Evolutionary conservation across 2,329 filamentous ascomycete species (phyloP), one percentile per base, ranked within the genome.

Genomic region (Coleophoma cylindrospora): DNA sequence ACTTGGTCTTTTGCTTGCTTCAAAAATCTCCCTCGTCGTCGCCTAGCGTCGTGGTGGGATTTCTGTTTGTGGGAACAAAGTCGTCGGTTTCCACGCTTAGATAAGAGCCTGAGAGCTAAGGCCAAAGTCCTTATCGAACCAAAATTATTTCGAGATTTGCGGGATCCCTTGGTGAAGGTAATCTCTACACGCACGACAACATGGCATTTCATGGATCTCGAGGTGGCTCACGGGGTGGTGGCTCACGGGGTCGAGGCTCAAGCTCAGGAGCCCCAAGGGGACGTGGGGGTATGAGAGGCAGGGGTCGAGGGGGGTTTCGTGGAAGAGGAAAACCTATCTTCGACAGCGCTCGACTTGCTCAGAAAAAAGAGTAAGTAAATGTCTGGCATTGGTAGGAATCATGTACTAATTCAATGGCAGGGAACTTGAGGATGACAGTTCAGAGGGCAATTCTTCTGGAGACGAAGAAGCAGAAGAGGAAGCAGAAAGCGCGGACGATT

Each of bases 271-370:
- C 43, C 34, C 37, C 45, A 37, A 50, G 57, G 51, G 58, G 58
- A 27, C 59, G 60, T 19, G 55, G 49, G 14, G 63, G 64, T n/a
- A 52, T 53, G 32, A 52, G 59, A 57, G 59, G 63, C 41, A 51
- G 54, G 11, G 53, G 54, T 43, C 49, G 54, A 51, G 57, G 52
- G 12, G 38, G 57, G 50, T 51, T 46, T 36, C 53, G 58, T 54
- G 56, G 56, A 44, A 58, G 66, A 45, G 66, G 66, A 49, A 68
- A 66, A 17, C 68, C 67, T 33, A 68, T 67, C 34, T 79, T 79
- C 52, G 69, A 74, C 54, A 73, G 66, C 50, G 67, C 69, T 15
- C 69, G 77, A 56, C 53, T 78, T 49, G 73, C 72, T 40, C 67
- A 74, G 46, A 66, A 71, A 32, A 70, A 74, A 66, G 68, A 49